A percentile compares a stretch with the other conserved stretches of the same genome.
These are phyloP conservation scores for Phaseolus lunatus DNA, from an alignment of 306 rosid genomes.

Conservation along the genomic window DNA sequence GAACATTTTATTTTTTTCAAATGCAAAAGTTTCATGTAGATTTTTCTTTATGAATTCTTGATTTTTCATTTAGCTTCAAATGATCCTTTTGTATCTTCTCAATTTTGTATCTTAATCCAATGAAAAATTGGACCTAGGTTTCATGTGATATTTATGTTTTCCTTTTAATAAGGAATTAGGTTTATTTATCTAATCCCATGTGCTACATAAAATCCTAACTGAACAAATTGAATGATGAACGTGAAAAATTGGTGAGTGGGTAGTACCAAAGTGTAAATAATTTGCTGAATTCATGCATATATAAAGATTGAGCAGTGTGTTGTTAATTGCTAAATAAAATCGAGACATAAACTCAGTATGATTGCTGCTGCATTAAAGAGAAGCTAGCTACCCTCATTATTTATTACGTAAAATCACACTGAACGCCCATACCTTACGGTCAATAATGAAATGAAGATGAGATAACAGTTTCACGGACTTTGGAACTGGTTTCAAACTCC, in stretches of 20 bases:
- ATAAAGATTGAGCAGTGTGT: not conserved
- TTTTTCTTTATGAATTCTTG: no score
- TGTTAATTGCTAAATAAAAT: not conserved
- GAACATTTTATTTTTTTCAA: no score
- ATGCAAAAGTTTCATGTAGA: no score
- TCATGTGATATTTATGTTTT: no score
- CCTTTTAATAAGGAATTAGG: no score
- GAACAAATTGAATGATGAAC: slow-evolving; percentile 17
- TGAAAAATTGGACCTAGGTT: no score
- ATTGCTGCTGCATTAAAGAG: slow-evolving; percentile 30
- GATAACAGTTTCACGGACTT: slow-evolving; percentile 15
- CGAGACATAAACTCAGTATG: not conserved
- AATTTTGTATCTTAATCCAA: no score
- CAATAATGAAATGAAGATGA: not conserved
- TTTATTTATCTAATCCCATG: no score
- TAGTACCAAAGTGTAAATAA: no score
- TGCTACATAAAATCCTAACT: not conserved
- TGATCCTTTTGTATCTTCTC: no score
- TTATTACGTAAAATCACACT: not conserved
- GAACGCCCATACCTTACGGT: slow-evolving; percentile 16
- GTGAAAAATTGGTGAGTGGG: not conserved
- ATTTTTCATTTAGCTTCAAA: no score
- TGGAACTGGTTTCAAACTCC: not conserved
- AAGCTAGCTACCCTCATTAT: slow-evolving; percentile 18
- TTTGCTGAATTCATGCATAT: no score